Conservation (phyloP, 345 rosid species). For the Arabis hirsuta region DNA sequence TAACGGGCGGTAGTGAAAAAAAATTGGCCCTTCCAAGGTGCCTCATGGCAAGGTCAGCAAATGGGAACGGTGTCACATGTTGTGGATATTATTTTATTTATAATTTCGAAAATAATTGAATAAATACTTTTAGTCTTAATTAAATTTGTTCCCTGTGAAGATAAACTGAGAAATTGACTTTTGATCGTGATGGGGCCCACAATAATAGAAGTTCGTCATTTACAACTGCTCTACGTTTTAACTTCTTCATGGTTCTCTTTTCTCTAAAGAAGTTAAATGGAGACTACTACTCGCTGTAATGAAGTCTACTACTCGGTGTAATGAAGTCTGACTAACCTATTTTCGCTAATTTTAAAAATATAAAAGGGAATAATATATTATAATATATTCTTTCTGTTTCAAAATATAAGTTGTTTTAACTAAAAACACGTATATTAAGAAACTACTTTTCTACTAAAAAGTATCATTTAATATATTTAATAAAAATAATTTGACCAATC, state of each 20-base stretch:
- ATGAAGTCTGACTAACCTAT: too few species aligned
- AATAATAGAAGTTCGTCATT: slow-evolving; percentile 41
- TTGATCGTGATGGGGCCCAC: slow-evolving; percentile 41
- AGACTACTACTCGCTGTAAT: too few species aligned
- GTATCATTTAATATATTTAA: too few species aligned
- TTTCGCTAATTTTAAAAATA: too few species aligned
- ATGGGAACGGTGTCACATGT: slow-evolving; percentile 43
- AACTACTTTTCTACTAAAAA: too few species aligned
- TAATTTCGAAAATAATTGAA: slow-evolving; percentile 22
- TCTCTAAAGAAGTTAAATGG: too few species aligned
- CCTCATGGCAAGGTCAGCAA: slow-evolving; percentile 48
- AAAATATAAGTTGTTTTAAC: too few species aligned
- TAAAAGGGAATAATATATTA: too few species aligned
- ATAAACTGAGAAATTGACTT: slow-evolving; percentile 45
- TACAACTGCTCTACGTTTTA: slow-evolving; percentile 20
- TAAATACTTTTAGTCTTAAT: slow-evolving; percentile 14
- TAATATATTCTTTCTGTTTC: too few species aligned
- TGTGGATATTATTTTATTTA: slow-evolving; percentile 20
- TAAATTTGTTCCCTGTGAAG: slow-evolving; percentile 32
- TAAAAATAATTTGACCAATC: too few species aligned
- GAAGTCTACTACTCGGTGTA: too few species aligned
- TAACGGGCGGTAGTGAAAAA: slow-evolving; percentile 27
- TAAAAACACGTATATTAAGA: too few species aligned
- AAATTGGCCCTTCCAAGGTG: slow-evolving; percentile 40
- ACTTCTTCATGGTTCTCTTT: not conserved